phyloP scores from a whole-genome alignment of 208 protist species.

The Crithidia acanthocephali region DNA sequence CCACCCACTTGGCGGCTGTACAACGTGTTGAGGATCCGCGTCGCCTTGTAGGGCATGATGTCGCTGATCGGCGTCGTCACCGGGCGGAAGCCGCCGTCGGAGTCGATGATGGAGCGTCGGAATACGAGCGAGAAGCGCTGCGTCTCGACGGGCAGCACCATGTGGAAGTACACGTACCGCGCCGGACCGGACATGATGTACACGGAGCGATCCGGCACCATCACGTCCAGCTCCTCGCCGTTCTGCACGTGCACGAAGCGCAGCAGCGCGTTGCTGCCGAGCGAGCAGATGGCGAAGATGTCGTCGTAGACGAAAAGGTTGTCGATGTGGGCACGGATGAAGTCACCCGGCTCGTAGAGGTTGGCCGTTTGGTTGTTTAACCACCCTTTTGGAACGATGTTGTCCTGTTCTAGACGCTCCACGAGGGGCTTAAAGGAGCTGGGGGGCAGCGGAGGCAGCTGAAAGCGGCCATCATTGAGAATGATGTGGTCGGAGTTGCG shows the following conservation, averaged over 20 bases:
- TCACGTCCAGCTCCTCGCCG: constrained; percentile 85
- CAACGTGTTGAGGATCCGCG: constrained; percentile 84
- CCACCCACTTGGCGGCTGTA: constrained; percentile 86
- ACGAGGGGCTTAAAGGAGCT: constrained; percentile 72
- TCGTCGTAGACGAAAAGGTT: constrained; percentile 93
- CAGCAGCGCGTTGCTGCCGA: constrained; percentile 80
- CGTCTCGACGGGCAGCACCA: constrained; percentile 85
- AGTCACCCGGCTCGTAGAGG: constrained; percentile 89
- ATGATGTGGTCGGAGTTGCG: constrained; percentile 74
- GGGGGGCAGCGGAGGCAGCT: constrained; percentile 78
- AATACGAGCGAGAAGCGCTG: constrained; percentile 90
- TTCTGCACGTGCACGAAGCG: constrained; percentile 91
- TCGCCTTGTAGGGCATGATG: constrained; percentile 85
- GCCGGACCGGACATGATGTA: constrained; percentile 90
- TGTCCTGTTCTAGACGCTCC: constrained; percentile 82
- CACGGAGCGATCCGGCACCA: constrained; percentile 81
- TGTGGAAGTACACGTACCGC: constrained; percentile 92
- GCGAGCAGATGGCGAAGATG: constrained; percentile 84
- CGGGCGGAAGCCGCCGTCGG: constrained; percentile 79
- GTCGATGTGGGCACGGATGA: constrained; percentile 91
- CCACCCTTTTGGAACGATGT: constrained; percentile 73
- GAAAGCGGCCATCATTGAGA: constrained; percentile 87
- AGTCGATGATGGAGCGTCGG: constrained; percentile 88
- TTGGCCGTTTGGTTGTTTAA: constrained; percentile 92
- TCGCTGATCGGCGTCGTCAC: constrained; percentile 67